phyloP scores from a whole-genome alignment of 176 grass and related monocot genomes.

The Hsuehochloa calcarea region DNA sequence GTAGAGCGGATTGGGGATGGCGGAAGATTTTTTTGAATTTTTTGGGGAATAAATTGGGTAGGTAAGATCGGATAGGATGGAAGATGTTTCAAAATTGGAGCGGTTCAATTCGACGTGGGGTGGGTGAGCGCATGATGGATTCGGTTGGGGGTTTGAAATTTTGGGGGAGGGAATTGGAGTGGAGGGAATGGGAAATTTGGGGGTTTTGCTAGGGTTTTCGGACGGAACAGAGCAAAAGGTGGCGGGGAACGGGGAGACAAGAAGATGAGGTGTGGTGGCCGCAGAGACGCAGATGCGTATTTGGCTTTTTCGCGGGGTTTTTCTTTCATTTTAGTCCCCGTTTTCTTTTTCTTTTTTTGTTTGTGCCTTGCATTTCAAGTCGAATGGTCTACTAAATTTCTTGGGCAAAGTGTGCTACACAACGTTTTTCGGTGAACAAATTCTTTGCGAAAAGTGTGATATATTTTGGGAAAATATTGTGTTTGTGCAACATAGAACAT shows the following conservation, averaged over 20 bases:
- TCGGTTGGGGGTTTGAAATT: not conserved
- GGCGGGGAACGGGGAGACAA: not conserved
- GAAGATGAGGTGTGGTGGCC: too few relatives aligned
- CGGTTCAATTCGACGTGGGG: not conserved
- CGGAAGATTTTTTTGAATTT: not conserved
- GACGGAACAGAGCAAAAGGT: not conserved
- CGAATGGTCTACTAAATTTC: too few relatives aligned
- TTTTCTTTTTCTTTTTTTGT: too few relatives aligned
- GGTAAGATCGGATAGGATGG: not conserved
- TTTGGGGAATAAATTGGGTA: not conserved
- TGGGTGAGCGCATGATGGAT: not conserved
- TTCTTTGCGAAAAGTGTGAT: too few relatives aligned
- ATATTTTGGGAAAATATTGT: too few relatives aligned
- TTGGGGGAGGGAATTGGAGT: not conserved
- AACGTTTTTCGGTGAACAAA: too few relatives aligned
- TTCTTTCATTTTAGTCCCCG: too few relatives aligned
- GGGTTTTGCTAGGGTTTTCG: conserved; percentile 42
- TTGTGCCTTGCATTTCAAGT: too few relatives aligned
- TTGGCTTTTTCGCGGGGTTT: too few relatives aligned
- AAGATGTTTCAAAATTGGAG: not conserved
- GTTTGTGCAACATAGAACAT: too few relatives aligned
- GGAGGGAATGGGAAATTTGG: conserved; percentile 7
- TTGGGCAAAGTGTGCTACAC: too few relatives aligned
- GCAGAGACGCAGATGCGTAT: too few relatives aligned
- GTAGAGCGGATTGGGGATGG: conserved; percentile 7